Base-by-base conservation (phyloP, 2,329 filamentous ascomycete species). In the Xylaria sp. region DNA sequence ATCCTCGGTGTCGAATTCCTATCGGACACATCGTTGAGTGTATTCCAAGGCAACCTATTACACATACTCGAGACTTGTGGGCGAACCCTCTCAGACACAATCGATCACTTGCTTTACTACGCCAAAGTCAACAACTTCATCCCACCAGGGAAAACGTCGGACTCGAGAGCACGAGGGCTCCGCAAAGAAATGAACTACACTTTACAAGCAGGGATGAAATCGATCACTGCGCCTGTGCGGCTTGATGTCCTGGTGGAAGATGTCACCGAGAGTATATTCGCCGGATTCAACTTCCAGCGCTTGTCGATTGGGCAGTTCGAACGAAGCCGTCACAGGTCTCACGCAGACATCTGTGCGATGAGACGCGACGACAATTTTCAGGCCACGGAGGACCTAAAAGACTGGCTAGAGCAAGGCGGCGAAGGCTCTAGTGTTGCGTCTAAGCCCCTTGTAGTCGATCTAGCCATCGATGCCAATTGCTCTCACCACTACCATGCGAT, bases 401-500 rank as follows among this genome's bases (percentile, higher is more conserved):
- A 42, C 19, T 23, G 60, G 31, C 21, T 61, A 6, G 40, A 64
- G 45, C 40, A 40, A 15, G 31, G 35, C 12, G 42, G 42, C 17
- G 53, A 43, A 5, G 28, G 4, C 8, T 17, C 25, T 15, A 40
- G 28, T 40, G 17, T 46, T 23, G 38, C 49, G 37, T 56, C 59
- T 12, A 47, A 49, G 11, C 46, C 55, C 40, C n/a, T 62, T 66
- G 76, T 78, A 15, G 77, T 87, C 31, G 77, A 83, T 17, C 73
- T 86, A 4, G 80, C 85, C 65, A 79, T 88, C 12, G 79, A 82
- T 2, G 78, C 70, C 60, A 77, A 21, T 64, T 78, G 55, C 67
- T 78, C 71, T 9, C 89, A 87, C 84, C 73, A 76, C 0, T 87
- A 86, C 67, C 76, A 80, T 17, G 81, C 82, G 0, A 82, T 88